Conservation (phyloP, 148 eudicot species). For the Suaeda aralocaspica region DNA sequence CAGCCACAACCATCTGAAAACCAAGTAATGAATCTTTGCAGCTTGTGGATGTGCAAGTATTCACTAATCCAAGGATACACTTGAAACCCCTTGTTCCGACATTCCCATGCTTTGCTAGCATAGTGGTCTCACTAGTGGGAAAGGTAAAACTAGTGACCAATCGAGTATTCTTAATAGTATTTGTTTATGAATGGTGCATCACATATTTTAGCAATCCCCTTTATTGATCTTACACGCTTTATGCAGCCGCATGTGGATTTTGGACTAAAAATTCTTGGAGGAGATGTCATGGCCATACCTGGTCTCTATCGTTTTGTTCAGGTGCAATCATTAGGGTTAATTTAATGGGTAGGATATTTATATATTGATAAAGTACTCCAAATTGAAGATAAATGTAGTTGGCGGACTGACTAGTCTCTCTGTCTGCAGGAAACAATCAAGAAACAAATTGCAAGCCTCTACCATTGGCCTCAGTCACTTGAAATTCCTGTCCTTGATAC, state of each 20-base stretch:
- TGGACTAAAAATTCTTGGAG: slow-evolving; percentile 77
- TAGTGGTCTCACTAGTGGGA: slow-evolving; percentile 66
- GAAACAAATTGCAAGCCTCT: slow-evolving; percentile 71
- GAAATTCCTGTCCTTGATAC: slow-evolving; percentile 79
- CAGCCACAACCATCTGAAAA: slow-evolving; percentile 16
- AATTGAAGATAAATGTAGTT: slow-evolving; percentile 5
- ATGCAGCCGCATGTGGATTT: slow-evolving; percentile 85
- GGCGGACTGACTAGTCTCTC: slow-evolving; percentile 12
- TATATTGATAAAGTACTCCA: slow-evolving; percentile 5
- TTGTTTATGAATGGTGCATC: neutral
- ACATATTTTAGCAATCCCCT: neutral
- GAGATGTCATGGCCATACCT: slow-evolving; percentile 89
- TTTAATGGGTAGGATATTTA: slow-evolving; percentile 23
- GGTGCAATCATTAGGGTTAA: slow-evolving; percentile 44
- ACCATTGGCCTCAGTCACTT: slow-evolving; percentile 83
- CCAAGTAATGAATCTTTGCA: slow-evolving; percentile 30
- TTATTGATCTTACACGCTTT: slow-evolving; percentile 10
- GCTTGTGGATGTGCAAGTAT: slow-evolving; percentile 86
- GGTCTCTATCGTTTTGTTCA: slow-evolving; percentile 85
- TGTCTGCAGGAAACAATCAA: slow-evolving; percentile 63
- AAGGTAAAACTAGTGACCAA: too few relatives aligned
- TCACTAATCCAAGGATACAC: slow-evolving; percentile 59
- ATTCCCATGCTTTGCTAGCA: slow-evolving; percentile 75
- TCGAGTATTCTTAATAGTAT: neutral
- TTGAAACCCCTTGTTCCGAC: slow-evolving; percentile 84